phyloP scores from a whole-genome alignment of 768 basidiomycete genomes.

The Erythrobasidium yunnanense region DNA sequence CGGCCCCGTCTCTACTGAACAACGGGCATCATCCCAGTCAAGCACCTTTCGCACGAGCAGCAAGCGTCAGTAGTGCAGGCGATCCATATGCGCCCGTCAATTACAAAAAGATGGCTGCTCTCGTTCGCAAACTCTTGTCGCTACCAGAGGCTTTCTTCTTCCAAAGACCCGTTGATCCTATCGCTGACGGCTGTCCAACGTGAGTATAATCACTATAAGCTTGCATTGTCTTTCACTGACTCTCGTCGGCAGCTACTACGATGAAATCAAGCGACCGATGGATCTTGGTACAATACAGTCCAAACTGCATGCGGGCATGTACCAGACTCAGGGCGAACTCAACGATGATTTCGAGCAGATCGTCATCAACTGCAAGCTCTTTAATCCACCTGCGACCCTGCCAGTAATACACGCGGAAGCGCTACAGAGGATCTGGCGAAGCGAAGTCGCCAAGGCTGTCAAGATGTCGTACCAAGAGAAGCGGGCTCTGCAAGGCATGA shows the following conservation, averaged over 20 bases:
- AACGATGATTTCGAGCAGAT: constrained; percentile 68
- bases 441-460: constrained; percentile 70
- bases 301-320: constrained; percentile 56
- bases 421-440: constrained; percentile 65
- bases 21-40: not conserved
- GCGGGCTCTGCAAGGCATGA: constrained; percentile 57
- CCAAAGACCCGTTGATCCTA: constrained; percentile 68
- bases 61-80: not conserved
- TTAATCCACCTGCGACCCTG: constrained; percentile 74
- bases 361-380: constrained; percentile 77
- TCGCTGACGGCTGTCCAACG: constrained; percentile 78
- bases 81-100: constrained; percentile 49
- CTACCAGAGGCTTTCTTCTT: constrained; percentile 65
- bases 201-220: constrained; percentile 45
- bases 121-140: constrained; percentile 54
- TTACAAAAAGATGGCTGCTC: constrained; percentile 69
- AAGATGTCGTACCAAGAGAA: constrained; percentile 71
- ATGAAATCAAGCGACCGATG: constrained; percentile 86
- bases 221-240: not conserved
- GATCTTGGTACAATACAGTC: constrained; percentile 71
- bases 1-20: not conserved
- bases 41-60: not conserved
- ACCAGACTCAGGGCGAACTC: constrained; percentile 71
- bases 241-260: constrained; percentile 56
- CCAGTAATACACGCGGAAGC: constrained; percentile 60